Evolutionary conservation across 169 alveolate species (phyloP), one percentile per base, ranked within the genome.

Genomic region (Eimeria necatrix): DNA sequence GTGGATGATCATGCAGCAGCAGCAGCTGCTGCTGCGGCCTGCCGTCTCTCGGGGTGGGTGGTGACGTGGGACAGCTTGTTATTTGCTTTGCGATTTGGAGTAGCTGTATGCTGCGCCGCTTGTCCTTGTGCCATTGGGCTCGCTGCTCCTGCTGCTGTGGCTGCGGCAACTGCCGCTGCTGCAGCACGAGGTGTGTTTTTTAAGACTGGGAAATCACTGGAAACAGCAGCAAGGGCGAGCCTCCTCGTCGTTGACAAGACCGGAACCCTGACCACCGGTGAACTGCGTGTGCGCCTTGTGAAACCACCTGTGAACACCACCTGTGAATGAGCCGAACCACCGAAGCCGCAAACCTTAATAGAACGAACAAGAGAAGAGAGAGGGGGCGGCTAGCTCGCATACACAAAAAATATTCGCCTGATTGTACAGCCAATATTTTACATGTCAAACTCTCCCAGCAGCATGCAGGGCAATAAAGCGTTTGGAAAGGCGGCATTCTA

Each of bases 111-210:
- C 51, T 98, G 97, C 73, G 96, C 97, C 73, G 98, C 98, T 46
- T 97, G 98, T 83, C 98, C 98, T 4, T 97, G 98, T 85, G 98
- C 98, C n/a, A 88, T 97, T 24, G 96, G 96, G 49, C 95, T 95
- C 59, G 96, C 96, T 14, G 93, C 95, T 5, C 96, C 96, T n/a
- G 90, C 94, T 8, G 96, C 96, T 20, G 74, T 95, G 59, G 93
- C 93, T 4, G 96, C 93, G 2, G 94, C 96, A 0, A 68, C 96
- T 8, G 96, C 95, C 0, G 85, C 85, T 4, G 96, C 96, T 16
- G 96, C 96, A 59, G 88, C 76, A 22, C 46, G 68, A 24, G 95
- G 94, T 3, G 59, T 91, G 22, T 80, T 91, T 53, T 61, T 95
- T 46, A 90, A 95, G 81, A 74, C 32, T 6, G 96, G 86, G 51